Base-by-base conservation (phyloP, 2,329 filamentous ascomycete species). In the Zasmidium citrigriseum region DNA sequence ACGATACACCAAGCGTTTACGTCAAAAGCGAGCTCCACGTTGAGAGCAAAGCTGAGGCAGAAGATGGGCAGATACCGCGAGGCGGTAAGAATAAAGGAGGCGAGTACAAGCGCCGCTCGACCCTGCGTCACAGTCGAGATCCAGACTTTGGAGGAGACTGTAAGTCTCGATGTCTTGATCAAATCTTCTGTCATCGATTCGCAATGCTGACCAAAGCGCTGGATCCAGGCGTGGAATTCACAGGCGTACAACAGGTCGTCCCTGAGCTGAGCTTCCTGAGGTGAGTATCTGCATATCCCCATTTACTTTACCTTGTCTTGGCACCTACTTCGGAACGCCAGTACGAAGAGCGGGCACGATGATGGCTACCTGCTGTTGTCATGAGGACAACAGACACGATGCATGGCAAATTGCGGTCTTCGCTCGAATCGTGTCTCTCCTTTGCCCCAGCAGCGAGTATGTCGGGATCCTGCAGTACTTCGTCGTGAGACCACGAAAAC, bases 11-110 rank as follows among this genome's bases (percentile, higher is more conserved):
- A 61, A 85, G 86, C 41, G 91, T 91, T 1, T 85, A 89, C 59
- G 83, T 96, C 67, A 91, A 89, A 71, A 88, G 88, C 62, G 89
- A 95, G 71, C 76, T 97, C 55, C 91, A 96, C 72, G 85, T 93
- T 16, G 91, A 95, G 70, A 89, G 80, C 56, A 77, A 77, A n/a
- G 78, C 80, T 54, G 80, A 83, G 62, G 75, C 75, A 4, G 72
- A 73, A 9, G 71, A 74, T 1, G 75, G 75, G 49, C 69, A 70
- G 4, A 70, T 79, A 18, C 76, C 72, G 34, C 81, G 80, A 48
- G 77, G 78, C 21, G 77, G 79, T 4, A 78, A 80, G 62, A 77
- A 80, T 57, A 84, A 85, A 22, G 53, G 83, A 60, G 78, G 78
- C 50, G 82, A 79, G 52, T 76, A 70, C 64, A 82, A 81, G 62